Base-by-base conservation (phyloP, 2,329 filamentous ascomycete genomes). In the Dothistroma pini region DNA sequence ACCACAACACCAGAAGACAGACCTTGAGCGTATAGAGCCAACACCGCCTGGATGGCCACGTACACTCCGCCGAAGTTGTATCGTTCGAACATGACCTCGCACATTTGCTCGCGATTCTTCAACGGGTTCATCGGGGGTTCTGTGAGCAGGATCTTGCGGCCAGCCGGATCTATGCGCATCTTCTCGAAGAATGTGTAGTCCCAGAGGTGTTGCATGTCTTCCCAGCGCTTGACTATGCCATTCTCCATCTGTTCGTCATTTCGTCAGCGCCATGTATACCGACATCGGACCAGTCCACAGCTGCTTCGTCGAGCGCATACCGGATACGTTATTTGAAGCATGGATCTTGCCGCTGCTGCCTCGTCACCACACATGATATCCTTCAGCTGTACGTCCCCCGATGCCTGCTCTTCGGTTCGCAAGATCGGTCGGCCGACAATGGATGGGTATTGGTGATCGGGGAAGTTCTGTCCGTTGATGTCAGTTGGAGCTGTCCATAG, bases 361-460 rank as follows among this genome's bases (percentile, higher is more conserved):
- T 99, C 93, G 80, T 99, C 95, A 76, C 95, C 95, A 80, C 93
- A 97, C 95, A 99, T 99, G 76, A 99, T 97, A 81, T 99, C 95
- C 84, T 97, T 97, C 78, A 93, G 86, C 69, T 88, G 81, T 66
- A 88, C 84, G 71, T 88, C 85, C 64, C 83, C 80, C 29, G 66
- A 29, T 86, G 89, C 78, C 85, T 88, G 81, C 79, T 99, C 95
- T 83, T 99, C 95, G 65, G 93, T 93, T 79, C 95, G 91, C 74
- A 99, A 86, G 78, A 99, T 99, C 56, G 95, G 95, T 71, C 95
- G 91, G 75, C 95, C 95, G 77, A 99, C 92, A 78, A 99, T 97
- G 69, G 93, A 97, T 60, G 95, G 95, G 79, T 93, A 97, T 80
- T 97, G 93, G 79, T 96, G 91, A 81, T 97, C 95, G 77, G 95